Percentiles rank a stretch among this genome's conserved stretches.
Evolutionary conservation across 202 grass and related monocot species (phyloP).

Genomic region (Alloteropsis angusta): DNA sequence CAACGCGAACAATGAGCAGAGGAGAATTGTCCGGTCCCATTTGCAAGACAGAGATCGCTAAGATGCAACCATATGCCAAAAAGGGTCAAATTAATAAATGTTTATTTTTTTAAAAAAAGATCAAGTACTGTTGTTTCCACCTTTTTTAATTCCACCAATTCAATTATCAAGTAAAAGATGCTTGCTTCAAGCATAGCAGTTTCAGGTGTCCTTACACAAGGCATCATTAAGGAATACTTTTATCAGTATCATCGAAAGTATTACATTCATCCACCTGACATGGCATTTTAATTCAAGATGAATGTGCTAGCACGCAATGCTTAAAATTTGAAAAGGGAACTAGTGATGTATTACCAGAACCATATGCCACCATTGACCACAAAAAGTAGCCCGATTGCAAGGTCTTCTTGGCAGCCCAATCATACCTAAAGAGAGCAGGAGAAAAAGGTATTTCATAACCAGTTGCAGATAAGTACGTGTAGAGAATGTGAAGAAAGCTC

Average conservation of each 20-base stretch:
- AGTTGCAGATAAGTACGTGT: not conserved
- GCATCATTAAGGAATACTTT: not conserved
- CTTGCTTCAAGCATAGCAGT: not conserved
- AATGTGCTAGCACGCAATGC: not conserved
- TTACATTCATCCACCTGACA: not conserved
- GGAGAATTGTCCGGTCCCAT: too few relatives aligned
- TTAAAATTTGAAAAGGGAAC: not conserved
- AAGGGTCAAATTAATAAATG: too few relatives aligned
- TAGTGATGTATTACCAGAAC: constrained; percentile 58
- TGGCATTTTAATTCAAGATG: not conserved
- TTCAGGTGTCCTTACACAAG: not conserved
- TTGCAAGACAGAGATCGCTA: too few relatives aligned
- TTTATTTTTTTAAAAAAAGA: too few relatives aligned
- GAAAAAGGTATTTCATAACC: not conserved
- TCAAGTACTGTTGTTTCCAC: not conserved
- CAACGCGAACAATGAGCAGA: too few relatives aligned
- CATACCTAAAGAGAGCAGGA: constrained; percentile 51
- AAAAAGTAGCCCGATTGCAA: constrained; percentile 92
- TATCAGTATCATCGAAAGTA: not conserved
- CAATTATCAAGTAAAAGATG: not conserved
- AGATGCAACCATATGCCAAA: too few relatives aligned
- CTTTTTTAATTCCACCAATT: not conserved
- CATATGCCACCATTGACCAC: constrained; percentile 97
- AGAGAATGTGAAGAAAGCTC: not conserved
- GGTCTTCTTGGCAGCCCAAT: constrained; percentile 93